Conservation (phyloP, 768 basidiomycete species). For the Suillus variegatus region DNA sequence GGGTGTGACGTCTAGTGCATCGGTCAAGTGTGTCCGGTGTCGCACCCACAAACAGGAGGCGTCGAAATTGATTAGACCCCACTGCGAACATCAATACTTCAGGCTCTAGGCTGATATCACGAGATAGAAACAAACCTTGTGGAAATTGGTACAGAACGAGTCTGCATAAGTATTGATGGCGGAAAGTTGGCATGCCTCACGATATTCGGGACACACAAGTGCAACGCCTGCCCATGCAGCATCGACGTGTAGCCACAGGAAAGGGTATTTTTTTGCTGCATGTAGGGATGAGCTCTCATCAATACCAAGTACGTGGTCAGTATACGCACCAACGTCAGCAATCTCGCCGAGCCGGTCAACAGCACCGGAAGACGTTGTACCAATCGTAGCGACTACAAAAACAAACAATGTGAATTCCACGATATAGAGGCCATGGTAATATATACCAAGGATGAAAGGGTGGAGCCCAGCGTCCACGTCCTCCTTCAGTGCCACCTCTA, state of each 20-base stretch:
- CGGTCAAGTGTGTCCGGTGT: conserved; percentile 68
- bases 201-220: conserved; percentile 77
- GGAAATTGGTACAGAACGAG: conserved; percentile 89
- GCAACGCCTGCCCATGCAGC: conserved; percentile 90
- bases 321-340: conserved; percentile 58
- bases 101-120: not conserved
- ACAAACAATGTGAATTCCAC: not conserved
- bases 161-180: conserved; percentile 77
- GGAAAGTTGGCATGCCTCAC: conserved; percentile 57
- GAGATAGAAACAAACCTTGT: conserved; percentile 57
- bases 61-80: conserved; percentile 91
- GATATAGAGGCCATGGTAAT: not conserved
- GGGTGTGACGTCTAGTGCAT: conserved; percentile 86
- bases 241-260: conserved; percentile 86
- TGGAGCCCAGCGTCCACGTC: conserved; percentile 59
- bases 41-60: conserved; percentile 80
- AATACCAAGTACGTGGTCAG: not conserved
- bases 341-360: conserved; percentile 81
- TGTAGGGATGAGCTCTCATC: not conserved
- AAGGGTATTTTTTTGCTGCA: conserved; percentile 60
- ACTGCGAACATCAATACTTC: conserved; percentile 41
- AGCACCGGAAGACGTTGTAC: conserved; percentile 89
- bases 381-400: conserved; percentile 79
- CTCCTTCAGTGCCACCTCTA: conserved; percentile 63
- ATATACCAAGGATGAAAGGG: conserved; percentile 79